These are phyloP conservation scores for Thelephora ganbajun DNA, from an alignment of 768 basidiomycete species.

Conservation along the genomic window DNA sequence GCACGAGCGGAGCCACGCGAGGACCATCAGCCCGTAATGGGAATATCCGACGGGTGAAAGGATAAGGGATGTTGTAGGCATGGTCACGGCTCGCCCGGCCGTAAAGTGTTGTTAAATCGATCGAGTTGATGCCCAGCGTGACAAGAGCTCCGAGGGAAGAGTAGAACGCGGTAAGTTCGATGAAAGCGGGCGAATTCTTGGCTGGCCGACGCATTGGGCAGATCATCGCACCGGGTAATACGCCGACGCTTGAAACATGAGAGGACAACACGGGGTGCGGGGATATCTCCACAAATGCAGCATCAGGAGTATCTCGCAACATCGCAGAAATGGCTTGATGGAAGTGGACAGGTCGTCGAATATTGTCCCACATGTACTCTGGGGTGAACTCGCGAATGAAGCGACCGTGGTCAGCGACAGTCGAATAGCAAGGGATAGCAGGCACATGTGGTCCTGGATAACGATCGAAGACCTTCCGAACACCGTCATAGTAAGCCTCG, in stretches of 20 bases:
- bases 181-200: constrained; percentile 2
- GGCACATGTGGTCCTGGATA: constrained; percentile 18
- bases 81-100: background rate
- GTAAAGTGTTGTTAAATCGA: constrained; percentile 21
- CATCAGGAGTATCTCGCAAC: constrained; percentile 6
- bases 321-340: constrained; percentile 17
- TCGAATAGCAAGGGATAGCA: constrained; percentile 22
- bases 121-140: constrained; percentile 15
- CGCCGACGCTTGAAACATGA: constrained; percentile 14
- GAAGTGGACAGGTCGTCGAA: constrained; percentile 25
- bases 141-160: constrained; percentile 17
- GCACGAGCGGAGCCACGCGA: background rate
- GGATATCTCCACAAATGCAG: constrained; percentile 23
- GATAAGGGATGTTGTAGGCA: constrained; percentile 12
- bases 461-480: constrained; percentile 21
- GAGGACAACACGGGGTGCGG: constrained; percentile 26
- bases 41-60: constrained; percentile 16
- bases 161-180: constrained; percentile 16
- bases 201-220: constrained; percentile 18
- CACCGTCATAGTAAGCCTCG: constrained; percentile 12
- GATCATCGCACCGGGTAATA: constrained; percentile 4
- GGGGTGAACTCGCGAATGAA: constrained; percentile 15
- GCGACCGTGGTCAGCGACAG: constrained; percentile 15
- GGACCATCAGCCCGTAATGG: constrained; percentile 3
- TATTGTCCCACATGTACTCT: constrained; percentile 29